Evolutionary conservation across 345 rosid species (phyloP).

Genomic region (Bretschneidera sinensis): DNA sequence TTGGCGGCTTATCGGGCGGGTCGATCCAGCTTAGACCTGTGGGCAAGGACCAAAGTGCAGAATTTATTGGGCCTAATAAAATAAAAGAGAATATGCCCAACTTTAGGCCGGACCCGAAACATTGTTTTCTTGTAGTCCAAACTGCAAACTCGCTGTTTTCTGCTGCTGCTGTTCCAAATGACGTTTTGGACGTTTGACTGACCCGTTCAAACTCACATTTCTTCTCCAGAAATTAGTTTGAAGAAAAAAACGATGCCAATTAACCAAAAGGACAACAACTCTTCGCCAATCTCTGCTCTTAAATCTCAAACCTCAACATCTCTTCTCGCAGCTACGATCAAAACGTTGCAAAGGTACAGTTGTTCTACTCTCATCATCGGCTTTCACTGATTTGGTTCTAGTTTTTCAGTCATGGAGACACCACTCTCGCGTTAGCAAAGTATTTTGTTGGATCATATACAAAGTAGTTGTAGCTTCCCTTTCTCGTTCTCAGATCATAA

Average conservation of each 20-base stretch:
- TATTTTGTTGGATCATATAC: slow-evolving; percentile 38
- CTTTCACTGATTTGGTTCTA: not conserved
- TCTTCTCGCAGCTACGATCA: not conserved
- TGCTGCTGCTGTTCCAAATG: no score
- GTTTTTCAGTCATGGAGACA: slow-evolving; percentile 42
- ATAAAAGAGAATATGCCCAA: no score
- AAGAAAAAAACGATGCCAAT: not conserved
- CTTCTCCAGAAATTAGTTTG: not conserved
- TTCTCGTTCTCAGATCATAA: slow-evolving; percentile 20
- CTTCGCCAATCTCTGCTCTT: slow-evolving; percentile 3
- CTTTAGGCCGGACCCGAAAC: no score
- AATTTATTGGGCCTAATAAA: no score
- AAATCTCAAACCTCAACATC: not conserved
- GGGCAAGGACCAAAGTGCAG: no score
- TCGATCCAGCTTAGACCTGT: no score
- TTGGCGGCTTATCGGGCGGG: no score
- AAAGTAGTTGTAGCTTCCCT: slow-evolving; percentile 26
- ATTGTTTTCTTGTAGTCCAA: no score
- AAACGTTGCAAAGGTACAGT: not conserved
- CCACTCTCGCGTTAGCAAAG: slow-evolving; percentile 41
- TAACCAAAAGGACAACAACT: not conserved
- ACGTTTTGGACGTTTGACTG: no score
- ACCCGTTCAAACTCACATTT: not conserved
- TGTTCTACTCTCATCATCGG: not conserved
- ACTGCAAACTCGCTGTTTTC: no score